Base-by-base conservation (phyloP, 2,329 filamentous ascomycete species). In the Pseudodiploospora longispora region DNA sequence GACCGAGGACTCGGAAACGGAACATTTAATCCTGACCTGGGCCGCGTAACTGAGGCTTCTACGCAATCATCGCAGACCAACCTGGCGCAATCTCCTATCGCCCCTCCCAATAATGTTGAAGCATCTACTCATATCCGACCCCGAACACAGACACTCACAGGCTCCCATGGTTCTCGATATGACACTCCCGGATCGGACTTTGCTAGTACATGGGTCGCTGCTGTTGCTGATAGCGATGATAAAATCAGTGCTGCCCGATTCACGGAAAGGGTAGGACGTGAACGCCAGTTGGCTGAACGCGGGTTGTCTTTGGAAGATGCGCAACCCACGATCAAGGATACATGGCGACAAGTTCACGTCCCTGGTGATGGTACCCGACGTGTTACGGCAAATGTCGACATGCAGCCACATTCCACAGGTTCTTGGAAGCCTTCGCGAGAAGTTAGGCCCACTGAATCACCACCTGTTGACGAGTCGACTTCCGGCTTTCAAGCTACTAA, bases 1-100 rank as follows among this genome's bases (percentile, higher is more conserved):
- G 81, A 86, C 52, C 75, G 81, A 43, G 81, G 78, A 8, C 78
- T 90, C 19, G 85, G 85, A 4, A 90, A 90, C 59, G 85, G 85
- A 36, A 87, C 84, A 0, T 90, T 90, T 55, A 80, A 76, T 45
- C 72, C 78, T 9, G 78, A 80, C 52, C 70, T 83, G 41, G 73
- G 71, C 29, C 68, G 70, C 37, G 59, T 72, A 12, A 64, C 74
- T 9, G 66, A 68, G 42, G 60, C 70, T 4, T 31, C 57, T 8
- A 46, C 52, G 7, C 40, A 61, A 53, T 45, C 63, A 56, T 47
- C 64, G 4, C 60, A 63, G 31, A 53, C 62, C 27, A 53, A 63
- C 39, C 65, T 66, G 38, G 65, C 67, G 8, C 75, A 74, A 2
- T 65, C 71, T 1, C 76, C 70, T 10, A 69, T 71, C 40, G 68